Evolutionary conservation across 345 rosid genomes (phyloP).

Genomic region (Rubroshorea leprosula): DNA sequence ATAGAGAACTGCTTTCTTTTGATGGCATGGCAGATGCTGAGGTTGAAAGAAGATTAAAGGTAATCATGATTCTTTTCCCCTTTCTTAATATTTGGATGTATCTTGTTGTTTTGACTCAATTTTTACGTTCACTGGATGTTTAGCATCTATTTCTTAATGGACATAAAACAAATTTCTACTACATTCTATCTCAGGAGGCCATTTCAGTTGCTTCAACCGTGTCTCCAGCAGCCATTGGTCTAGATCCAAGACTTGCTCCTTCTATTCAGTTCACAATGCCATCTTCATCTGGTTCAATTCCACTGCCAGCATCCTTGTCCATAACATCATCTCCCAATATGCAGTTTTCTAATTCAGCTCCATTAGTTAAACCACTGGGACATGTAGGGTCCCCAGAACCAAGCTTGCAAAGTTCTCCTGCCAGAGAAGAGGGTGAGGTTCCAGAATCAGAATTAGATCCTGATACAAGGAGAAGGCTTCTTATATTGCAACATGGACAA

Average conservation of each 20-base stretch:
- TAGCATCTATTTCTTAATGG: neutral
- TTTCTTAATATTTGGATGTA: neutral
- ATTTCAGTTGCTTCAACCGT: slow-evolving; percentile 53
- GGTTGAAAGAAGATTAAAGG: slow-evolving; percentile 86
- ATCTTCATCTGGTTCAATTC: slow-evolving; percentile 56
- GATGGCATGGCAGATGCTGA: slow-evolving; percentile 90
- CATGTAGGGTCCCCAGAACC: slow-evolving; percentile 50
- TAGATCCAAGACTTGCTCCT: slow-evolving; percentile 61
- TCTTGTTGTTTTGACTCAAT: neutral
- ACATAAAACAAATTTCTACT: neutral
- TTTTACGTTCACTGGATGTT: neutral
- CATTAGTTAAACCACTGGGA: slow-evolving; percentile 52
- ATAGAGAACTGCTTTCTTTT: slow-evolving; percentile 58
- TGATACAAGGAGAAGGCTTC: slow-evolving; percentile 92
- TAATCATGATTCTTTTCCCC: slow-evolving; percentile 19
- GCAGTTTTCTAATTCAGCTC: slow-evolving; percentile 52
- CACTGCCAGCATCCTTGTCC: slow-evolving; percentile 46
- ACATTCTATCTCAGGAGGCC: slow-evolving; percentile 51
- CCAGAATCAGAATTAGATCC: slow-evolving; percentile 99
- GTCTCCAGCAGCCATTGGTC: slow-evolving; percentile 41
- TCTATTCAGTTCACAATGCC: slow-evolving; percentile 52
- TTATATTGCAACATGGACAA: slow-evolving; percentile 96
- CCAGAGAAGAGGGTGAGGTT: slow-evolving; percentile 98
- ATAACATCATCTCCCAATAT: slow-evolving; percentile 39
- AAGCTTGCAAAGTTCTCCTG: slow-evolving; percentile 85